Percentiles rank a stretch among this genome's conserved stretches.
Evolutionary conservation across 2,329 filamentous ascomycete species (phyloP).

Genomic region (Fusarium compactum): DNA sequence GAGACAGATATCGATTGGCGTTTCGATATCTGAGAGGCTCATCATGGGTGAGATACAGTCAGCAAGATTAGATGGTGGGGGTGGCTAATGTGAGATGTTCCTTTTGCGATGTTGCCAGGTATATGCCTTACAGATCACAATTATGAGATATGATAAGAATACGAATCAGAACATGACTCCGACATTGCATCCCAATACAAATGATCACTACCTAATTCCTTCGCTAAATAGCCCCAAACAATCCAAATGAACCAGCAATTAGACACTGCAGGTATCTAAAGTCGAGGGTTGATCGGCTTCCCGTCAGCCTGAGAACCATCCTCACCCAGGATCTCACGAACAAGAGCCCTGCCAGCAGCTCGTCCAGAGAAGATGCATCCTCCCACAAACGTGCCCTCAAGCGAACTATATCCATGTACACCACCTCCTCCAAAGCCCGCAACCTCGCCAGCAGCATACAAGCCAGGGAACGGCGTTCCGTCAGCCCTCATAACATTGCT

Average conservation of each 20-base stretch:
- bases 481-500: conserved; percentile 68
- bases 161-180: background rate
- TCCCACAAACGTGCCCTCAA: conserved; percentile 72
- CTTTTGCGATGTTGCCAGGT: too few species aligned
- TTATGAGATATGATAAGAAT: rapidly evolving
- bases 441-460: conserved; percentile 71
- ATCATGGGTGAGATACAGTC: background rate
- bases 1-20: background rate
- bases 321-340: conserved; percentile 55
- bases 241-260: background rate
- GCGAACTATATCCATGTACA: conserved; percentile 71
- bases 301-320: background rate
- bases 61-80: background rate
- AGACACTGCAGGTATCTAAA: background rate
- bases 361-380: conserved; percentile 73
- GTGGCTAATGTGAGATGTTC: background rate
- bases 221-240: background rate
- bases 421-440: conserved; percentile 73
- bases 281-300: conserved; percentile 11
- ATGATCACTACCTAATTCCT: background rate
- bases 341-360: conserved; percentile 67
- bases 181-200: background rate
- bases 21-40: background rate
- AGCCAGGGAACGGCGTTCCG: conserved; percentile 60
- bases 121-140: background rate